phyloP scores from a whole-genome alignment of 208 protist genomes.

The Acanthamoeba rhysodes region DNA sequence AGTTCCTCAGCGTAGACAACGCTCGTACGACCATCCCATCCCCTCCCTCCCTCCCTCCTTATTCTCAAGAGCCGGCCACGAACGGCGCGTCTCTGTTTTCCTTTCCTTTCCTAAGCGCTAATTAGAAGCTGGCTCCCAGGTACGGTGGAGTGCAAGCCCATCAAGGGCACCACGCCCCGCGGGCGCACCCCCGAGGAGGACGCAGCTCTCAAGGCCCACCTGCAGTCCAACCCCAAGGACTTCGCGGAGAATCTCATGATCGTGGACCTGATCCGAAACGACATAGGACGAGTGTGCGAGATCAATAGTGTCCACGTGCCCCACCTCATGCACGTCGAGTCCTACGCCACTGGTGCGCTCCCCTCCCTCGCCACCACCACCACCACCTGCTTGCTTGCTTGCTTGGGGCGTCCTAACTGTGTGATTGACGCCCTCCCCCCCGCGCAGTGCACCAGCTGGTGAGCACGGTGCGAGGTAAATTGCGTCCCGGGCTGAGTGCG shows the following conservation, averaged over 20 bases:
- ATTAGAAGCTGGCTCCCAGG: too few relatives aligned
- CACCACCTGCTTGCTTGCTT: too few relatives aligned
- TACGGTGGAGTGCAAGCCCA: slow-evolving; percentile 83
- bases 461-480: slow-evolving; percentile 78
- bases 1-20: slow-evolving; percentile 38
- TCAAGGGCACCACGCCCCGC: slow-evolving; percentile 82
- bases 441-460: slow-evolving; percentile 85
- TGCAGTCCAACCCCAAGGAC: slow-evolving; percentile 80
- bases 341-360: not conserved
- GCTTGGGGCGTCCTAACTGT: too few relatives aligned
- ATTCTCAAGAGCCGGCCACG: too few relatives aligned
- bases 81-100: too few relatives aligned
- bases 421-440: not conserved
- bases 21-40: not conserved
- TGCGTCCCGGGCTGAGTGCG: slow-evolving; percentile 46
- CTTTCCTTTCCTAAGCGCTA: too few relatives aligned
- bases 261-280: slow-evolving; percentile 88
- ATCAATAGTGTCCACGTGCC: slow-evolving; percentile 82
- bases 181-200: slow-evolving; percentile 74
- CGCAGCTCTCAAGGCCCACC: not conserved
- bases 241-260: slow-evolving; percentile 89
- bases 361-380: too few relatives aligned
- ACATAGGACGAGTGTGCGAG: slow-evolving; percentile 84
- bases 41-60: too few relatives aligned
- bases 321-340: slow-evolving; percentile 79